Percentiles rank a stretch among this genome's conserved stretches.
Conservation (phyloP, 208 protist species). For the Trypanosomatidae sp. region DNA sequence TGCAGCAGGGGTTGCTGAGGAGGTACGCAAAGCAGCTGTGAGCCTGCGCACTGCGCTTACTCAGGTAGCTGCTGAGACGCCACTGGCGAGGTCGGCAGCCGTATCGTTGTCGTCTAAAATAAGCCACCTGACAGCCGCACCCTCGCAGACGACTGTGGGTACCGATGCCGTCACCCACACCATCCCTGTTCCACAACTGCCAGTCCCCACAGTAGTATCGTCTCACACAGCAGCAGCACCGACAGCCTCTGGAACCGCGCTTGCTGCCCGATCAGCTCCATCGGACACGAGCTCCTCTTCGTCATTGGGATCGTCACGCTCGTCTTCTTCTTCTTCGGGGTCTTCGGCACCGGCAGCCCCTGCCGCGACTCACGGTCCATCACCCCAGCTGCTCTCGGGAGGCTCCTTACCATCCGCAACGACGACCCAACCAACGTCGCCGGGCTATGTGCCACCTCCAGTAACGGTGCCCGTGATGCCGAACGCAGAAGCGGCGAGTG, state of each 20-base stretch:
- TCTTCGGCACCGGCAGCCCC: conserved; percentile 5
- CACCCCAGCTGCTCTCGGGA: background rate
- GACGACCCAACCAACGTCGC: background rate
- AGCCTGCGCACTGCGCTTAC: conserved; percentile 22
- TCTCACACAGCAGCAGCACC: background rate
- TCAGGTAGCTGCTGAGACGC: background rate
- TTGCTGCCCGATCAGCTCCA: background rate
- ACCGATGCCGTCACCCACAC: background rate
- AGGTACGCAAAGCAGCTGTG: conserved; percentile 23
- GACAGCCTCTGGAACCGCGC: background rate
- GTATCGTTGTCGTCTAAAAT: background rate
- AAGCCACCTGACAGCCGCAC: background rate
- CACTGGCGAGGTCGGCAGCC: background rate
- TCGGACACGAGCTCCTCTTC: conserved; percentile 1
- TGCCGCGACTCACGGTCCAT: too few species aligned
- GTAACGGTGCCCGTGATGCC: background rate
- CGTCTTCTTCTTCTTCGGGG: background rate
- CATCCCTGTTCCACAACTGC: conserved; percentile 2
- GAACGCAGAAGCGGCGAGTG: background rate
- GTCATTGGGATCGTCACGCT: conserved; percentile 3
- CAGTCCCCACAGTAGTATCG: background rate
- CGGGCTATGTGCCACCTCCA: background rate
- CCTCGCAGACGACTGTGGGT: background rate
- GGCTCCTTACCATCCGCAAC: background rate
- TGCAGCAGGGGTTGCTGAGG: conserved; percentile 23